A percentile compares a stretch with the other conserved stretches of the same genome.
Conservation (phyloP, 345 rosid genomes). For the Lenwebbia sp. region DNA sequence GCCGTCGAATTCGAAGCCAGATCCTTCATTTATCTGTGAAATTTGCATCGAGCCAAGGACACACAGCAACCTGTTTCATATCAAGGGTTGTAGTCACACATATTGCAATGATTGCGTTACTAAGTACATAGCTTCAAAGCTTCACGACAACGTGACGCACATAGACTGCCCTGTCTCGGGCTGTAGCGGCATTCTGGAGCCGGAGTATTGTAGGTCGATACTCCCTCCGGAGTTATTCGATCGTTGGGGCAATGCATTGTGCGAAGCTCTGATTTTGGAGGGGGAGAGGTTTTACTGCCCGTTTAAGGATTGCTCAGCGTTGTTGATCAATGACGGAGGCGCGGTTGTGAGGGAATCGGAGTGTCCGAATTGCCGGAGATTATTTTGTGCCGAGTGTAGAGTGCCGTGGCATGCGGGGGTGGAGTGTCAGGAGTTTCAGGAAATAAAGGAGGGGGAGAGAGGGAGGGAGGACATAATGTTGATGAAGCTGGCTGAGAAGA, state of each 20-base stretch:
- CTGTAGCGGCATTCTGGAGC: slow-evolving; percentile 24
- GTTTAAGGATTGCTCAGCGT: slow-evolving; percentile 32
- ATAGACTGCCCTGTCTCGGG: slow-evolving; percentile 24
- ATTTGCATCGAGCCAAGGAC: slow-evolving; percentile 37
- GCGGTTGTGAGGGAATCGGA: slow-evolving; percentile 3
- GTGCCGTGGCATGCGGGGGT: slow-evolving; percentile 43
- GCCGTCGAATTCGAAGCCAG: neutral
- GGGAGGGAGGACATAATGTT: slow-evolving; percentile 26
- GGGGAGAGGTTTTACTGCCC: slow-evolving; percentile 41
- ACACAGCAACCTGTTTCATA: slow-evolving; percentile 9
- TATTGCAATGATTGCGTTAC: slow-evolving; percentile 37
- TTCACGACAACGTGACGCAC: slow-evolving; percentile 14
- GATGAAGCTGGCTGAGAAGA: neutral
- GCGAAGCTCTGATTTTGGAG: slow-evolving; percentile 30
- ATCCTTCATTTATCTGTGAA: slow-evolving; percentile 24
- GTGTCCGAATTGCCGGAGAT: slow-evolving; percentile 30
- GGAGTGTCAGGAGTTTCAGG: slow-evolving; percentile 24
- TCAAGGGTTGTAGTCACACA: slow-evolving; percentile 38
- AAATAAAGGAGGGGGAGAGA: slow-evolving; percentile 21
- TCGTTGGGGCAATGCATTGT: slow-evolving; percentile 34
- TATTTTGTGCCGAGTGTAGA: slow-evolving; percentile 33
- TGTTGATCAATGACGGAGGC: slow-evolving; percentile 25
- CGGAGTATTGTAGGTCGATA: slow-evolving; percentile 20
- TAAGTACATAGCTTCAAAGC: slow-evolving; percentile 35
- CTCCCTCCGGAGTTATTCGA: slow-evolving; percentile 28